Evolutionary conservation across 768 basidiomycete genomes (phyloP), one percentile per base, ranked within the genome.

Genomic region (Kwoniella mangroviensis): DNA sequence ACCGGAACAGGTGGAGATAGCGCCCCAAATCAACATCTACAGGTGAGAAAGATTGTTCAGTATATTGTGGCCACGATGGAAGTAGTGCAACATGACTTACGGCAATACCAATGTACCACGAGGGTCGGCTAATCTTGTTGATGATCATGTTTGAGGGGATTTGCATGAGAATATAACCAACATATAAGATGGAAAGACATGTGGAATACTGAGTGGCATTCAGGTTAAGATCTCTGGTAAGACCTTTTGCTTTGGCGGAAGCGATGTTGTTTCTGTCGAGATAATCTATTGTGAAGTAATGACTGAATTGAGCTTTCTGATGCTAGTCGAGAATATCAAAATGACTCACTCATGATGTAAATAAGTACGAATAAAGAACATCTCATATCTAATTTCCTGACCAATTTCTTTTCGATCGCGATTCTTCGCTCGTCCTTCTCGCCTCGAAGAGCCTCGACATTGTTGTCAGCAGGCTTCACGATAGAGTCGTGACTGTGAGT

Each of bases 1-100:
- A 10, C 85, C 87, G n/a, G 86, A 86, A 1, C 85, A 75, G 21
- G 72, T 74, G 12, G 75, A 76, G 64, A 80, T 80, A 13, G 71
- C 45, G 19, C 79, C 79, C 79, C 79, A 80, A 26, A 78, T 56
- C 9, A 76, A 63, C 76, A 79, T 79, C 73, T 76, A 43, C 0
- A 12, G 9, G 9, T 6, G 34, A 21, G 41, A 22, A 28, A 56
- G 28, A 0, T 11, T 21, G 52, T 17, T 34, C 63, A 41, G 19
- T 28, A 15, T 2, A 2, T n/a, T 12, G 19, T 2, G 26, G 21
- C 41, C 0, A 12, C 21, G 1, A 1, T 22, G 26, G 7, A 24
- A 34, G 34, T 0, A 22, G 19, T 15, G 3, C 28, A 71, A 71
- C 66, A 64, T 63, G 51, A 73, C 73, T 68, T 56, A 77, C 76